Base-by-base conservation (phyloP, 1,284 basidiomycete species). In the Paramarasmius palmivorus region DNA sequence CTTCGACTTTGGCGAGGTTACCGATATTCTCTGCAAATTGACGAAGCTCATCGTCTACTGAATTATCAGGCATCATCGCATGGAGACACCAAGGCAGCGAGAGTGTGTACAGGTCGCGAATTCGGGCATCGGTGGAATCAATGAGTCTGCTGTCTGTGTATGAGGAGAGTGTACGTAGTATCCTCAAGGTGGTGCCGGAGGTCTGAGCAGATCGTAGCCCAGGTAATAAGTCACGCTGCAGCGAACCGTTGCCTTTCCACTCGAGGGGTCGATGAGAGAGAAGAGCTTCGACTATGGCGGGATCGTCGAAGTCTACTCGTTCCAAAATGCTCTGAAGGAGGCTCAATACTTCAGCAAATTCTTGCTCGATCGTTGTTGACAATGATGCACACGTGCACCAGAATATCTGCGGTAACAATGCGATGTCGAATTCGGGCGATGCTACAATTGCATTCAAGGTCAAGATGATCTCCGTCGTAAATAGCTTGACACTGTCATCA, bases 71-170 rank as follows among this genome's bases (percentile, higher is more conserved):
- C 40, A 83, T 74, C 81, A 93, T 93, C 3, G 87, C 86, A 56
- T 90, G 85, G 29, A 97, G 72, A 71, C 92, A 95, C 88, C 91
- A 94, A 0, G 95, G 95, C n/a, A 98, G 73, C 1, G 85, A 83
- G 4, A 89, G 76, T 0, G 92, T 86, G 66, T 95, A 96, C 26
- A 95, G 74, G 65, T 94, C 91, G 10, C 92, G 82, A 8, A 97
- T 74, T 26, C 93, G 86, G 39, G 84, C 85, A 37, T 82, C 79
- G 1, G 84, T 79, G 26, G 81, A 68, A 69, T 96, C 93, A 38
- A 96, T 83, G 22, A 96, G 75, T 19, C 81, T 77, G 12, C 79
- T 74, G 56, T 90, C 83, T 14, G 80, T 70, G 42, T 91, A 73
- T 62, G 81, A 83, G 15, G 87, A 74, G 20, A 96, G 73, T 8